phyloP scores from a whole-genome alignment of 73 alveolate genomes.

The Symbiodinium pilosum region DNA sequence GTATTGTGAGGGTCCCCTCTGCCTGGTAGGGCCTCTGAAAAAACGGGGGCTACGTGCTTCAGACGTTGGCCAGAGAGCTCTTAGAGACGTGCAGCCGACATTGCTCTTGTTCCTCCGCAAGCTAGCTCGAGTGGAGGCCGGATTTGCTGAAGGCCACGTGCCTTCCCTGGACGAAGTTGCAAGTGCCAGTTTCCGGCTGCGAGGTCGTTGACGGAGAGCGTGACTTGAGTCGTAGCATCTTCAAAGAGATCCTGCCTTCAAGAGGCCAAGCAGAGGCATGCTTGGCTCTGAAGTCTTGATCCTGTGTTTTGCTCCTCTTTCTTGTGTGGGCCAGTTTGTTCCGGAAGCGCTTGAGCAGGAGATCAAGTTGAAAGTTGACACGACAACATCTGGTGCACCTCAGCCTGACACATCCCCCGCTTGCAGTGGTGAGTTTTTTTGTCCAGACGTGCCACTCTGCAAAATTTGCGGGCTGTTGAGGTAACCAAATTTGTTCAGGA shows the following conservation, averaged over 20 bases:
- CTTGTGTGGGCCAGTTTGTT: neutral
- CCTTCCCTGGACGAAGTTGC: no score
- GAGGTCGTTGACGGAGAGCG: conserved; percentile 34
- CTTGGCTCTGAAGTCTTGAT: no score
- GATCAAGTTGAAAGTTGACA: conserved; percentile 30
- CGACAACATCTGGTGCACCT: neutral
- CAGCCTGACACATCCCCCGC: no score
- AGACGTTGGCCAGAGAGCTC: conserved; percentile 43
- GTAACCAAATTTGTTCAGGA: no score
- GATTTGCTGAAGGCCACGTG: no score
- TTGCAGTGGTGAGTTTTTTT: no score
- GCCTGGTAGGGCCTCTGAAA: conserved; percentile 39
- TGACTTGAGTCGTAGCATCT: conserved; percentile 19
- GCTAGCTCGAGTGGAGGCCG: conserved; percentile 43
- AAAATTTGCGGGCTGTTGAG: no score
- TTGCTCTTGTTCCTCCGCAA: conserved; percentile 47
- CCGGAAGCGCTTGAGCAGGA: conserved; percentile 17
- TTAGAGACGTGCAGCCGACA: conserved; percentile 56
- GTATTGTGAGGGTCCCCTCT: neutral
- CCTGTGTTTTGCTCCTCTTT: neutral
- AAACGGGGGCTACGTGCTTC: conserved; percentile 57
- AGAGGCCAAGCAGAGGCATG: neutral
- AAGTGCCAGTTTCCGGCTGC: no score
- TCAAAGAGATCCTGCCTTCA: conserved; percentile 33
- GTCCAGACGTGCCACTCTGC: no score